phyloP scores from a whole-genome alignment of 2,329 filamentous ascomycete genomes.

The Sarocladiaceae sp. region DNA sequence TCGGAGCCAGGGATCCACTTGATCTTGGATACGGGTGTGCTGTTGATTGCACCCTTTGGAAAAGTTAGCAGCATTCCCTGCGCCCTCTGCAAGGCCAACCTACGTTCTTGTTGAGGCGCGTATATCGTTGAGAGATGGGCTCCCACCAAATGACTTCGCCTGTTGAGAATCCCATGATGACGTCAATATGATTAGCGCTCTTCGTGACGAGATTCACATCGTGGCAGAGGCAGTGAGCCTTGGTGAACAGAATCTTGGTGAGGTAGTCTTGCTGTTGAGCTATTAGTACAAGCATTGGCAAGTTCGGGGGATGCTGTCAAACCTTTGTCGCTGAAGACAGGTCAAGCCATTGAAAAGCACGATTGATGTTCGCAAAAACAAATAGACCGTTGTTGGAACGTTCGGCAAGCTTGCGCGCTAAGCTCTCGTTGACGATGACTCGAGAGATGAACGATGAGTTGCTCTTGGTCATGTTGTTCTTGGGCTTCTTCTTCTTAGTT shows the following conservation, averaged over 20 bases:
- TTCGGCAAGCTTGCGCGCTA: slow-evolving; percentile 76
- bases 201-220: slow-evolving; percentile 86
- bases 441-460: slow-evolving; percentile 98
- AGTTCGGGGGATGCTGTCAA: slow-evolving; percentile 6
- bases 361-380: slow-evolving; percentile 92
- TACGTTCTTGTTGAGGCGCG: slow-evolving; percentile 92
- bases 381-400: slow-evolving; percentile 75
- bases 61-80: neutral
- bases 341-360: slow-evolving; percentile 95
- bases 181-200: slow-evolving; percentile 73
- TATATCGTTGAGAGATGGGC: slow-evolving; percentile 92
- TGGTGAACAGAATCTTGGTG: slow-evolving; percentile 95
- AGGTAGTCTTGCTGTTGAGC: slow-evolving; percentile 70
- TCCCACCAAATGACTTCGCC: slow-evolving; percentile 99
- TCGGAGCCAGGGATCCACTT: slow-evolving; percentile 94
- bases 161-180: slow-evolving; percentile 93
- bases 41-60: slow-evolving; percentile 76
- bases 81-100: slow-evolving; percentile 17
- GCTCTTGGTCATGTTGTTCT: slow-evolving; percentile 97
- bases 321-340: slow-evolving; percentile 71
- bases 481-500: slow-evolving; percentile 84
- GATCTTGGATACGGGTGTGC: slow-evolving; percentile 79
- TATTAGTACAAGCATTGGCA: slow-evolving; percentile 19
- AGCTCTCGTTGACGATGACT: slow-evolving; percentile 81
- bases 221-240: slow-evolving; percentile 91